phyloP scores from a whole-genome alignment of 129 eudicot species.

The Artemisia tridentata region DNA sequence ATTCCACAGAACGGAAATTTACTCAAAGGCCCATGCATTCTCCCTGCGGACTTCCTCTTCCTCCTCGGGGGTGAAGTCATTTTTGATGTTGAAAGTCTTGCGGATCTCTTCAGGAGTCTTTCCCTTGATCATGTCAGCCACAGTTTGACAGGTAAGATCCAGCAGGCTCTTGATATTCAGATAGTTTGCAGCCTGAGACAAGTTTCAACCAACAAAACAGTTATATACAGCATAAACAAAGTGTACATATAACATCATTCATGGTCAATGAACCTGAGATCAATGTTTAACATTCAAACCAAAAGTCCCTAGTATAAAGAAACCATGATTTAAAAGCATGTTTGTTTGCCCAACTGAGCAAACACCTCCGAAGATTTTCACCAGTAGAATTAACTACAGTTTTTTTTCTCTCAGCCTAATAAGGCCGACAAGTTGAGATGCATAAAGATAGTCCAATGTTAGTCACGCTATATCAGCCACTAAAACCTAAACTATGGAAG shows the following conservation, averaged over 20 bases:
- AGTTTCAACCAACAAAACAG: not conserved
- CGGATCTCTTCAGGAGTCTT: conserved; percentile 83
- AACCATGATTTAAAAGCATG: not conserved
- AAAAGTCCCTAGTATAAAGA: not conserved
- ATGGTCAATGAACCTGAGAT: conserved; percentile 2
- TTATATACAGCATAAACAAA: not conserved
- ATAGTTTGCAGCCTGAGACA: conserved; percentile 72
- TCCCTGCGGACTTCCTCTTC: conserved; percentile 80
- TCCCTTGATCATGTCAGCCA: conserved; percentile 81
- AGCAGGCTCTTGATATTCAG: conserved; percentile 67
- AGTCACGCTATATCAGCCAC: not conserved
- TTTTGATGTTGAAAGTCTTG: conserved; percentile 74
- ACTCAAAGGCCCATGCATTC: conserved; percentile 85
- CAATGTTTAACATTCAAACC: not conserved
- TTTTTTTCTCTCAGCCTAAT: not conserved
- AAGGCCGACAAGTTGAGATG: not conserved
- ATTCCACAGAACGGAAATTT: conserved; percentile 9
- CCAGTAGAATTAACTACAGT: not conserved
- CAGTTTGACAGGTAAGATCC: conserved; percentile 72
- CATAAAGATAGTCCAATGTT: not conserved
- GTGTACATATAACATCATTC: not conserved
- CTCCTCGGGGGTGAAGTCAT: conserved; percentile 83
- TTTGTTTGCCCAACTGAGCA: not conserved
- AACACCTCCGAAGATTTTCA: not conserved
- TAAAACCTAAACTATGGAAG: not conserved